Evolutionary conservation across 139 green algal species (phyloP), one percentile per base, ranked within the genome.

Genomic region (Coelastrella sp.): DNA sequence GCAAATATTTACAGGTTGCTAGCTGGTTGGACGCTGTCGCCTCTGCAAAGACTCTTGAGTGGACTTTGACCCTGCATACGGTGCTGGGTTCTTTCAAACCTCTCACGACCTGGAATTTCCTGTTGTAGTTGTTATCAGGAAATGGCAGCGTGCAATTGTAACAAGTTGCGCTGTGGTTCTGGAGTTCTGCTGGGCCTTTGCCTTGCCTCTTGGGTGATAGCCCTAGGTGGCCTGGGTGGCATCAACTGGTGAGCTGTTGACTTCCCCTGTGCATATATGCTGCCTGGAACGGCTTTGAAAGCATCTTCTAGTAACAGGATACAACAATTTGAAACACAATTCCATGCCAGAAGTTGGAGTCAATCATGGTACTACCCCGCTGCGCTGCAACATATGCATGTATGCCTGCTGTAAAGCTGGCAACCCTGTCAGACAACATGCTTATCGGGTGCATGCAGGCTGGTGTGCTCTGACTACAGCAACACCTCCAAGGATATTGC

Each of bases 151-250:
- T 49, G 35, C 35, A 49, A 49, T 1, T 79, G 73, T 24, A 14
- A 8, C 74, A 60, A 27, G 27, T 19, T 66, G 9, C 79, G 79
- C n/a, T 73, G 49, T 7, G 82, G 82, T 8, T 87, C 82, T 3
- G 63, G 63, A 35, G 35, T 87, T 5, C 82, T 87, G 27, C 82
- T 87, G 27, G 7, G 9, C 11, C 27, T 87, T 9, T 61, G 27
- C 65, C 27, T 87, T n/a, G 82, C 82, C 15, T 87, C 82, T 7
- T 88, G 84, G 84, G 68, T 88, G 27, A 80, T 88, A 9, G 84
- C 84, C 12, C 49, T 88, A n/a, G 84, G 84, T 4, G 84, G 84
- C 15, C 24, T 60, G 22, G 24, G 60, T 24, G 61, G 24, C 8
- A 20, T 59, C 24, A 76, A 87, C 25, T 73, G 24, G n/a, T 73